Evolutionary conservation across 2,329 filamentous ascomycete species (phyloP).

Genomic region (Arachnomyces sp.): DNA sequence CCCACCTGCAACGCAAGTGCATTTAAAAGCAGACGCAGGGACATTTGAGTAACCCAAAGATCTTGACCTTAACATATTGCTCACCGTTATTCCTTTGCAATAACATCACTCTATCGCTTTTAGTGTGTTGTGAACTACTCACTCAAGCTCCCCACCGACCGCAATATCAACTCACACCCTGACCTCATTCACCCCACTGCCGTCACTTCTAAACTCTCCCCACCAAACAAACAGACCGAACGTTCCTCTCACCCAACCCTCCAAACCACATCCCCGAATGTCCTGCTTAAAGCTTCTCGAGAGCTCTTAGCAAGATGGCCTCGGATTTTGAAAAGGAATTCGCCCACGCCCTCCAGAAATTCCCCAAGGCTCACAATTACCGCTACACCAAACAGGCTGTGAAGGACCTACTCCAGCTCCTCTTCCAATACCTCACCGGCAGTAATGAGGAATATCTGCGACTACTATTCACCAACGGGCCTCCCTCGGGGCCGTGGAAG

Average conservation of each 20-base stretch:
- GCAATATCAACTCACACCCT: too few relatives aligned
- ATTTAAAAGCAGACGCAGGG: too few relatives aligned
- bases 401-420: slow-evolving; percentile 62
- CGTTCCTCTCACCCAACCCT: neutral
- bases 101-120: too few relatives aligned
- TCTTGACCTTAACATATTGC: too few relatives aligned
- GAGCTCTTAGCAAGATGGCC: slow-evolving; percentile 32
- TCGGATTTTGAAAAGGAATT: slow-evolving; percentile 65
- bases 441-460: slow-evolving; percentile 65
- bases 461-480: slow-evolving; percentile 73
- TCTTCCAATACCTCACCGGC: slow-evolving; percentile 81
- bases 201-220: too few relatives aligned
- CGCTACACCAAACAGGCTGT: slow-evolving; percentile 66
- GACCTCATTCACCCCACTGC: too few relatives aligned
- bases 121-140: too few relatives aligned
- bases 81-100: too few relatives aligned
- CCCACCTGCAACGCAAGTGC: too few relatives aligned
- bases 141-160: too few relatives aligned
- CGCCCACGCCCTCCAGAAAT: slow-evolving; percentile 69
- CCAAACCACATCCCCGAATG: slow-evolving; percentile 18
- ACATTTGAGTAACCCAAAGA: too few relatives aligned
- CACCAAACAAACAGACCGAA: too few relatives aligned
- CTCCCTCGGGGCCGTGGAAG: slow-evolving; percentile 58
- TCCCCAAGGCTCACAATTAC: slow-evolving; percentile 65
- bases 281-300: slow-evolving; percentile 10